Evolutionary conservation across 768 basidiomycete genomes (phyloP).

Genomic region (Lyophyllum semitale): DNA sequence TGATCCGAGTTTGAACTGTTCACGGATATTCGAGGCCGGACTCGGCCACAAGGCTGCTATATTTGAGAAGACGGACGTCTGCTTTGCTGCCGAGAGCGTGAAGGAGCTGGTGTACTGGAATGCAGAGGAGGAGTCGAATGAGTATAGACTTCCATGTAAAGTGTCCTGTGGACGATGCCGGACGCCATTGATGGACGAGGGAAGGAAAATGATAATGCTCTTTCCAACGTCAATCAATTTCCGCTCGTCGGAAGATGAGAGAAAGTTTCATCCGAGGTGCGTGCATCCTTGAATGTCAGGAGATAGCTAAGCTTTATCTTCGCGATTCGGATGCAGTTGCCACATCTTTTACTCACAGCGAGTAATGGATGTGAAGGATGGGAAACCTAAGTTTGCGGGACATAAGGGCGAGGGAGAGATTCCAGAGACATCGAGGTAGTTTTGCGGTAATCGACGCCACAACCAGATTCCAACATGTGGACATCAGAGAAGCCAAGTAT

Average conservation of each 20-base stretch:
- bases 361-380: constrained; percentile 10
- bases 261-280: not conserved
- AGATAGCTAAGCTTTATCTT: no score
- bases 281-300: no score
- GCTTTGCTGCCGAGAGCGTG: not conserved
- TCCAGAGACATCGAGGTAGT: not conserved
- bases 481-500: no score
- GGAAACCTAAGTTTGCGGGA: constrained; percentile 7
- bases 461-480: no score
- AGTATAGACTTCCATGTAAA: constrained; percentile 9
- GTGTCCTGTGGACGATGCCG: constrained; percentile 11
- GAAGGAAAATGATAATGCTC: constrained; percentile 11
- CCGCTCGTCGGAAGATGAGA: not conserved
- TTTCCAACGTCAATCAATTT: constrained; percentile 13
- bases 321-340: no score
- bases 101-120: not conserved
- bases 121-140: not conserved
- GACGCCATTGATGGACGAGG: constrained; percentile 15
- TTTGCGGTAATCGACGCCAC: no score
- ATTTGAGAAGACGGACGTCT: constrained; percentile 10
- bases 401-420: constrained; percentile 5
- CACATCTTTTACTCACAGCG: constrained; percentile 14
- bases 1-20: not conserved
- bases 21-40: no score
- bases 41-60: constrained; percentile 18